Conservation (phyloP, 805 yeast species). For the Barnettozyma vustinii region DNA sequence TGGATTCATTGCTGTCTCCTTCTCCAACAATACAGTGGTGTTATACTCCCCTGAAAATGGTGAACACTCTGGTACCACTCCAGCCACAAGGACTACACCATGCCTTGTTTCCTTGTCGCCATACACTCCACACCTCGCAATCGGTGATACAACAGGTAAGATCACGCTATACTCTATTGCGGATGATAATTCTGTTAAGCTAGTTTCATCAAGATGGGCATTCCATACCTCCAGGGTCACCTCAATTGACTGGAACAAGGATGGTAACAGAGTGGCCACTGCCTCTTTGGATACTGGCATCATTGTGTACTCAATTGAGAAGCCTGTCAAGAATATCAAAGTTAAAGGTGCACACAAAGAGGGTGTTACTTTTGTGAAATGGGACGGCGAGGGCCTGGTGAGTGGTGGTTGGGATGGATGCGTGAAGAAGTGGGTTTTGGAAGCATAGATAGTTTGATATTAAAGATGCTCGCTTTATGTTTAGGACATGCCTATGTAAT, state of each 20-base stretch:
- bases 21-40: conserved; percentile 33
- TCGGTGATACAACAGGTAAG: conserved; percentile 85
- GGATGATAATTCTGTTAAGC: conserved; percentile 42
- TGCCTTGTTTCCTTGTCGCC: conserved; percentile 66
- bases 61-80: conserved; percentile 27
- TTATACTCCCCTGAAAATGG: conserved; percentile 33
- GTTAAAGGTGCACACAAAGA: conserved; percentile 78
- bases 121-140: conserved; percentile 62
- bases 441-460: conserved; percentile 6
- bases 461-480: no score
- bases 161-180: conserved; percentile 52
- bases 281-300: conserved; percentile 83
- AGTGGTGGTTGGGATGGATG: conserved; percentile 81
- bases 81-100: conserved; percentile 54
- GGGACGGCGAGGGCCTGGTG: conserved; percentile 53
- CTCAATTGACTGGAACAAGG: conserved; percentile 73
- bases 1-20: conserved; percentile 44
- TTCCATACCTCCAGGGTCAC: conserved; percentile 85
- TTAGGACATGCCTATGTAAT: no score
- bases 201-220: conserved; percentile 89
- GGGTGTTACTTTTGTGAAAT: conserved; percentile 71
- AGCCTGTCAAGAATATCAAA: conserved; percentile 75
- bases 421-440: conserved; percentile 63
- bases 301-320: conserved; percentile 70
- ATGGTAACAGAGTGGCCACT: conserved; percentile 66